Conservation (phyloP, 2,329 filamentous ascomycete genomes). For the Lecanoromycetidae sp. region DNA sequence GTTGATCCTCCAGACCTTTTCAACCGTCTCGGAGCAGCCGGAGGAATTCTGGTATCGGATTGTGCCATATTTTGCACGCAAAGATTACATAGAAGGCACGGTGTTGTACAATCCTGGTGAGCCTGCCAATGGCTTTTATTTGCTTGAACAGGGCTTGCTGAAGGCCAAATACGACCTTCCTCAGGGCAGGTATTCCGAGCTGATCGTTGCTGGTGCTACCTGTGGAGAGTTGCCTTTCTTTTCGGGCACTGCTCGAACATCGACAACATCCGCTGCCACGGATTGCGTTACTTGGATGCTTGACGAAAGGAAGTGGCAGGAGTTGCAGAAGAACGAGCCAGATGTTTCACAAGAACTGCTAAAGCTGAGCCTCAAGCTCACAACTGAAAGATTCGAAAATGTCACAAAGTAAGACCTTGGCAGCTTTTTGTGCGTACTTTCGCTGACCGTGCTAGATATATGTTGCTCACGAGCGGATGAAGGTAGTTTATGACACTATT, state of each 20-base stretch:
- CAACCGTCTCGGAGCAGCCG: constrained; percentile 70
- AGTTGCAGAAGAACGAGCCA: constrained; percentile 57
- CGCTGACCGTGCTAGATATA: constrained; percentile 14
- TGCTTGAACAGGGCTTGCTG: constrained; percentile 79
- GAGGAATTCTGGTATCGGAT: constrained; percentile 92
- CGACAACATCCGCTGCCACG: constrained; percentile 71
- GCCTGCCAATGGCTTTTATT: constrained; percentile 69
- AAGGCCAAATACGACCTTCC: constrained; percentile 83
- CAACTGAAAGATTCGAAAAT: constrained; percentile 78
- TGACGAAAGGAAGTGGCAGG: constrained; percentile 57
- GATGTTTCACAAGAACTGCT: constrained; percentile 76
- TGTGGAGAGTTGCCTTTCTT: constrained; percentile 97
- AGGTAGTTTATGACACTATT: background rate
- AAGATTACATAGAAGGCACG: constrained; percentile 55
- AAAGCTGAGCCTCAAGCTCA: constrained; percentile 80
- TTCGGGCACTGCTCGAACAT: constrained; percentile 74
- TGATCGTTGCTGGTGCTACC: constrained; percentile 85
- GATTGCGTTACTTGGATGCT: constrained; percentile 76
- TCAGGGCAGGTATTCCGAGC: constrained; percentile 78
- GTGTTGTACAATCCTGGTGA: constrained; percentile 71
- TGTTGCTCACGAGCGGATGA: constrained; percentile 18
- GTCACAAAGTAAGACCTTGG: constrained; percentile 42
- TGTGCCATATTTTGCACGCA: constrained; percentile 60
- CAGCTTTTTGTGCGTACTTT: background rate
- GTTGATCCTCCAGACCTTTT: constrained; percentile 90